A percentile compares a stretch with the other conserved stretches of the same genome.
Evolutionary conservation across 768 basidiomycete genomes (phyloP).

Genomic region (Lentinula guzmanii): DNA sequence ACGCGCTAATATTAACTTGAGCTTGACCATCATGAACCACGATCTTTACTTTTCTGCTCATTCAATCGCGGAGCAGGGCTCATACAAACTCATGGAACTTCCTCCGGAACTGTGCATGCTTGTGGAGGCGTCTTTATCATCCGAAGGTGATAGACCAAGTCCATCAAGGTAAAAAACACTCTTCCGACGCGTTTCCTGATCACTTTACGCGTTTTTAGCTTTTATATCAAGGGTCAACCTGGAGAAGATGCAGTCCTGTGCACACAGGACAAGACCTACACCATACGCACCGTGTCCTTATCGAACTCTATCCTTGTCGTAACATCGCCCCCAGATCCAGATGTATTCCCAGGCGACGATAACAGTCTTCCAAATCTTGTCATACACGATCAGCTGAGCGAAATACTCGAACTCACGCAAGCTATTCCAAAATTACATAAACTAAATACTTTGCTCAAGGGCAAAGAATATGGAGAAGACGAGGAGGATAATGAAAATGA

Average conservation of each 20-base stretch:
- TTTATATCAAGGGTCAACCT: slow-evolving; percentile 76
- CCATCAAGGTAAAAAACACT: slow-evolving; percentile 12
- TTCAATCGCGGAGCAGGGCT: slow-evolving; percentile 39
- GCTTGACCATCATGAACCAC: slow-evolving; percentile 22
- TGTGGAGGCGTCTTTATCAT: slow-evolving; percentile 42
- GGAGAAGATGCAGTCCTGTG: slow-evolving; percentile 90
- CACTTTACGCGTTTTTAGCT: slow-evolving; percentile 29
- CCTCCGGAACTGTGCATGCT: slow-evolving; percentile 60
- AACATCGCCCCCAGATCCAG: slow-evolving; percentile 34
- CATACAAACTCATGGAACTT: slow-evolving; percentile 71
- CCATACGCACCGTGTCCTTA: slow-evolving; percentile 77
- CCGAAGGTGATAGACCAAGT: slow-evolving; percentile 21
- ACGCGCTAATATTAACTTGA: neutral
- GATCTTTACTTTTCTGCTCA: slow-evolving; percentile 49
- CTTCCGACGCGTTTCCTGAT: slow-evolving; percentile 4
- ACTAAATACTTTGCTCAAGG: slow-evolving; percentile 54
- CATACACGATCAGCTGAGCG: slow-evolving; percentile 75
- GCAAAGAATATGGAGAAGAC: slow-evolving; percentile 67
- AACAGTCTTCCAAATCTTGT: slow-evolving; percentile 29
- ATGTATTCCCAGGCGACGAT: slow-evolving; percentile 26
- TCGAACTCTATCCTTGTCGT: slow-evolving; percentile 85
- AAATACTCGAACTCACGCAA: slow-evolving; percentile 78
- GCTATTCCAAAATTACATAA: slow-evolving; percentile 73
- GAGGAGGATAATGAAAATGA: slow-evolving; percentile 35
- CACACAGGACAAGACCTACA: slow-evolving; percentile 73